Conservation (phyloP, 129 eudicot genomes). For the Dittrichia graveolens region DNA sequence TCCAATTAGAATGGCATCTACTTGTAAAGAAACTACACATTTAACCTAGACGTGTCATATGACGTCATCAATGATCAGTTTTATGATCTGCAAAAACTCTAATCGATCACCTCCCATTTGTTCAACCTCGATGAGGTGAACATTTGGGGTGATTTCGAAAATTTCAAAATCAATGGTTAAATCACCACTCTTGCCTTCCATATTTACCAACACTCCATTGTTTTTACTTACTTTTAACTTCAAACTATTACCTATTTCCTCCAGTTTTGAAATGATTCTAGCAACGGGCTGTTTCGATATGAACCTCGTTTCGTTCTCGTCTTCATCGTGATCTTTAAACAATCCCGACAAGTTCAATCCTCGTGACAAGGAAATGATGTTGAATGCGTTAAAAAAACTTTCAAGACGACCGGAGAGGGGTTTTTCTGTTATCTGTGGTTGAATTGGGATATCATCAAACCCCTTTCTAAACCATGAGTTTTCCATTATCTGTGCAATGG, state of each 20-base stretch:
- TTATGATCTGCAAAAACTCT: no score
- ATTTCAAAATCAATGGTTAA: slow-evolving; percentile 61
- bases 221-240: slow-evolving; percentile 58
- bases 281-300: slow-evolving; percentile 44
- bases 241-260: slow-evolving; percentile 53
- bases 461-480: no score
- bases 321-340: slow-evolving; percentile 42
- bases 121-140: no score
- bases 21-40: no score
- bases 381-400: slow-evolving; percentile 59
- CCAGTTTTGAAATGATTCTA: slow-evolving; percentile 54
- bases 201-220: slow-evolving; percentile 50
- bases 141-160: slow-evolving; percentile 40
- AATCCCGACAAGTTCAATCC: slow-evolving; percentile 70
- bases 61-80: no score
- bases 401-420: not conserved
- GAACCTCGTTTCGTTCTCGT: slow-evolving; percentile 49
- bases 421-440: not conserved
- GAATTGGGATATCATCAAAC: slow-evolving; percentile 43
- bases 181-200: slow-evolving; percentile 62
- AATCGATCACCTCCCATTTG: no score
- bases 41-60: no score
- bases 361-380: slow-evolving; percentile 63
- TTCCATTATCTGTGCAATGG: no score
- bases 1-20: no score